Percentiles rank a stretch among this genome's conserved stretches.
phyloP scores from a whole-genome alignment of 495 filamentous ascomycete species.

The Aspergillus cavernicola region DNA sequence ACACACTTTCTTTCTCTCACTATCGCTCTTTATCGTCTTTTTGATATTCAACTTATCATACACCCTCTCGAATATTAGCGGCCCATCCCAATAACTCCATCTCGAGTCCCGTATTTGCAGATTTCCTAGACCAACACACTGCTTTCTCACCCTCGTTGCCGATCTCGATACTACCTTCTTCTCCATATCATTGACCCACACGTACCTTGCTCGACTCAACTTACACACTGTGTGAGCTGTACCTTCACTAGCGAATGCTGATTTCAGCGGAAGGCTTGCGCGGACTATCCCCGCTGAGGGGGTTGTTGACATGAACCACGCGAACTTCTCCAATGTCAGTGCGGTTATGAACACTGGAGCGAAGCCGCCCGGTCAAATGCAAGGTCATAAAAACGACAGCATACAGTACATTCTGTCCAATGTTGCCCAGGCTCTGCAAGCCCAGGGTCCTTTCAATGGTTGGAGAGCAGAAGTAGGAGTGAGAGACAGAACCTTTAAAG shows the following conservation, averaged over 20 bases:
- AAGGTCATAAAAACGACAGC: constrained; percentile 33
- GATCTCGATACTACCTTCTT: not conserved
- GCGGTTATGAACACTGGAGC: constrained; percentile 37
- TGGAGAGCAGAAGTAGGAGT: constrained; percentile 44
- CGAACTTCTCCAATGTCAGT: constrained; percentile 43
- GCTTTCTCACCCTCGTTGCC: not conserved
- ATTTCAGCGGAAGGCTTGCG: constrained; percentile 26
- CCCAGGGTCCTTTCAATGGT: constrained; percentile 38
- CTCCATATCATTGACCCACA: constrained; percentile 4
- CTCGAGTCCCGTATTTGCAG: not conserved
- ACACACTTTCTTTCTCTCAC: constrained; percentile 6
- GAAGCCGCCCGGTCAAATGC: constrained; percentile 35
- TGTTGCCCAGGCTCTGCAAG: constrained; percentile 35
- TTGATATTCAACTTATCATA: not conserved
- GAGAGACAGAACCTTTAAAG: constrained; percentile 37
- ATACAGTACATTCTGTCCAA: constrained; percentile 32
- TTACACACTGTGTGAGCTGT: constrained; percentile 8
- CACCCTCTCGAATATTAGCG: not conserved
- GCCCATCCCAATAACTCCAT: not conserved
- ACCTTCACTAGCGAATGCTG: constrained; percentile 40
- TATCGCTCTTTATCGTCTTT: constrained; percentile 3
- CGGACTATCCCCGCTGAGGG: constrained; percentile 46
- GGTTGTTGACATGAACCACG: constrained; percentile 50
- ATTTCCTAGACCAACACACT: not conserved
- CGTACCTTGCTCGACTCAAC: not conserved